Conservation (phyloP, 2,329 filamentous ascomycete genomes). For the Pseudocercospora ulei region DNA sequence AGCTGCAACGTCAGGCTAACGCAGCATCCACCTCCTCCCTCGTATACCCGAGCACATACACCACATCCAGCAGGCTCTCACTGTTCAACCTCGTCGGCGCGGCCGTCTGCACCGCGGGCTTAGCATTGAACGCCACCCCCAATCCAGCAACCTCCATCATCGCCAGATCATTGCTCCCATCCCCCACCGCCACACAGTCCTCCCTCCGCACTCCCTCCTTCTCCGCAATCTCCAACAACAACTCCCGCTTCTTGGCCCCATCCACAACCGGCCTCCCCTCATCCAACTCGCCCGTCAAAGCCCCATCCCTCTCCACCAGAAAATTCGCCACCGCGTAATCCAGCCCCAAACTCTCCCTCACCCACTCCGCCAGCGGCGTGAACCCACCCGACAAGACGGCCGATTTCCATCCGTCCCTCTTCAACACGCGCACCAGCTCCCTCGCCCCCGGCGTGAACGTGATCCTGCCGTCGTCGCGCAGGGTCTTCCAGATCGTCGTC, state of each 20-base stretch:
- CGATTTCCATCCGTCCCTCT: slow-evolving; percentile 70
- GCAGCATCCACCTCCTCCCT: slow-evolving; percentile 25
- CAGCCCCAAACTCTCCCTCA: slow-evolving; percentile 68
- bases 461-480: slow-evolving; percentile 55
- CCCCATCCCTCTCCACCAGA: slow-evolving; percentile 48
- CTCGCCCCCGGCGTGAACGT: slow-evolving; percentile 72
- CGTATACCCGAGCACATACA: slow-evolving; percentile 57
- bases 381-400: slow-evolving; percentile 91
- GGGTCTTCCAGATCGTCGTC: slow-evolving; percentile 57
- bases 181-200: slow-evolving; percentile 65
- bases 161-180: slow-evolving; percentile 71
- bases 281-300: slow-evolving; percentile 61
- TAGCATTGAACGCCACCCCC: slow-evolving; percentile 75
- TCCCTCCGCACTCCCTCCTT: slow-evolving; percentile 56
- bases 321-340: slow-evolving; percentile 86
- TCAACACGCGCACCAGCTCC: slow-evolving; percentile 63
- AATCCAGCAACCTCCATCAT: slow-evolving; percentile 70
- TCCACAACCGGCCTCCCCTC: slow-evolving; percentile 64
- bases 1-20: slow-evolving; percentile 8
- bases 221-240: slow-evolving; percentile 60
- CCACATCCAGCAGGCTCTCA: slow-evolving; percentile 58
- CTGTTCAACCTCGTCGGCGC: slow-evolving; percentile 64
- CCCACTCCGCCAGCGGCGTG: slow-evolving; percentile 75
- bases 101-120: slow-evolving; percentile 69
- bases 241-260: slow-evolving; percentile 61